Evolutionary conservation across 768 basidiomycete species (phyloP).

Genomic region (Leccinum uliginosum): DNA sequence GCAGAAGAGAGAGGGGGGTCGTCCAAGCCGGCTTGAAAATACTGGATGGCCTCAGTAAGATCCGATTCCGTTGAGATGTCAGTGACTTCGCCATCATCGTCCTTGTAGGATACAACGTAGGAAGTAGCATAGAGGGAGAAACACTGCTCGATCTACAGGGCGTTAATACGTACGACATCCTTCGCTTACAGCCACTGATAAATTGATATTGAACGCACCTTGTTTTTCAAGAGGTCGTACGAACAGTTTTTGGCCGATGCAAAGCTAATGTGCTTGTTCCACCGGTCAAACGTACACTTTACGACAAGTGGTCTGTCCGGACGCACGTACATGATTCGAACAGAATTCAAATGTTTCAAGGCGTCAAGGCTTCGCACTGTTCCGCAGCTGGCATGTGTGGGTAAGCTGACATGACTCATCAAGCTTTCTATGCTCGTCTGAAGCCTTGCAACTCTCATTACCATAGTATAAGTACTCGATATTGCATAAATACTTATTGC

Average conservation of each 20-base stretch:
- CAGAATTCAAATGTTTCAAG: conserved; percentile 3
- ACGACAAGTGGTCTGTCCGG: conserved; percentile 79
- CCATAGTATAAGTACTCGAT: neutral
- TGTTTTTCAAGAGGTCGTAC: conserved; percentile 65
- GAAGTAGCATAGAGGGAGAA: conserved; percentile 69
- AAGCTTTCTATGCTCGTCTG: neutral
- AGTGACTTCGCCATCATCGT: conserved; percentile 81
- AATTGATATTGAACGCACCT: conserved; percentile 45
- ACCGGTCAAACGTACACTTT: conserved; percentile 76
- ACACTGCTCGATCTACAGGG: conserved; percentile 71
- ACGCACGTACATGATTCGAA: conserved; percentile 34
- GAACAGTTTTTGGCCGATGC: conserved; percentile 74
- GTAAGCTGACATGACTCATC: conserved; percentile 9
- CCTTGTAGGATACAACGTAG: conserved; percentile 77
- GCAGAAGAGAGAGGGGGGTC: conserved; percentile 68
- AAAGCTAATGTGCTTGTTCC: conserved; percentile 75
- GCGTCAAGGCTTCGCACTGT: conserved; percentile 9
- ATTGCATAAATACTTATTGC: conserved; percentile 2
- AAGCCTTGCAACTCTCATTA: neutral
- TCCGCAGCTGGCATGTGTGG: conserved; percentile 24
- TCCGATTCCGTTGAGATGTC: conserved; percentile 68
- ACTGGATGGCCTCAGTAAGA: conserved; percentile 82
- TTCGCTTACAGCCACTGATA: neutral
- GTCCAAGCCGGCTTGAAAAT: conserved; percentile 74
- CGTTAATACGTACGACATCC: neutral